Evolutionary conservation across 73 alveolate genomes (phyloP), one percentile per base, ranked within the genome.

Genomic region (Uronychia setigera): DNA sequence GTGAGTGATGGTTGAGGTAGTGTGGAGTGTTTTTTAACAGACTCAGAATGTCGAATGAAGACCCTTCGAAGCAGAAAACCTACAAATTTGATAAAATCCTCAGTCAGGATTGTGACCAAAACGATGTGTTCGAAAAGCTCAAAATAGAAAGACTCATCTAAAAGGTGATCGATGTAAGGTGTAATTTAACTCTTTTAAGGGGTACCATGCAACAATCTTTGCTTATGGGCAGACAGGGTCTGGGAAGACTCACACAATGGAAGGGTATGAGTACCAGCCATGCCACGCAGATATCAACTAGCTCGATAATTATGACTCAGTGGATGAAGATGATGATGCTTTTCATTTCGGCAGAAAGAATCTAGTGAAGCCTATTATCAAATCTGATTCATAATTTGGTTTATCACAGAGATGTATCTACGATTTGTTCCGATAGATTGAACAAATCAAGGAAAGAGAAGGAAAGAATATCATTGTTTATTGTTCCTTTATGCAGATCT

Each of bases 201-300:
- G 93, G 30, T 87, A 35, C 31, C 80, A 87, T 67, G 80, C 93
- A 5, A 87, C 93, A 0, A 74, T 87, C 1, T 87, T 87, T 29
- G 88, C 79, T 25, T 87, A 87, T 87, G 93, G 93, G 5, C 80
- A 87, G 60, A 87, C 93, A 30, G 93, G 93, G 46, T 87, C 93
- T 11, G 93, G 93, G 29, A 87, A 87, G 76, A 87, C 93, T 1
- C 80, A 76, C 77, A 87, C 93, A 1, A 87, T 87, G 93, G 93
- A 87, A n/a, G 93, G 93, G 33, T 86, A 86, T 58, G 77, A 33
- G 1, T 5, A 26, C 27, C 5, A 27, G 59, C n/a, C n/a, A n/a
- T n/a, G n/a, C n/a, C n/a, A n/a, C n/a, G n/a, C n/a, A n/a, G n/a
- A n/a, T n/a, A n/a, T n/a, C n/a, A n/a, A n/a, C n/a, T n/a, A n/a